phyloP scores from a whole-genome alignment of 331 rosid genomes.

The Quercus lobata region DNA sequence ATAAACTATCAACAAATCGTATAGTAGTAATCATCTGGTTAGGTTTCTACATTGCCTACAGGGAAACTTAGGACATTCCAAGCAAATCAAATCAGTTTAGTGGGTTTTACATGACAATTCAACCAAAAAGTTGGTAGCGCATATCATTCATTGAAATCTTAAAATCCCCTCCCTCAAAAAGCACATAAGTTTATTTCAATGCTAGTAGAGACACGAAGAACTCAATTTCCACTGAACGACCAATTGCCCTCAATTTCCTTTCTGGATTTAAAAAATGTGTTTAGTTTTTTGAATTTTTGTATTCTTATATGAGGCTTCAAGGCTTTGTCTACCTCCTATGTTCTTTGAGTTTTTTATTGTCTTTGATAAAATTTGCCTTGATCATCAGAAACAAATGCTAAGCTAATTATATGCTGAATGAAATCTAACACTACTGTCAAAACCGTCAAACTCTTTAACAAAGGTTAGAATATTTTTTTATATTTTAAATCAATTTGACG shows the following conservation, averaged over 20 bases:
- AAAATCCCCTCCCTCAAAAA: background rate
- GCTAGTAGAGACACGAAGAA: background rate
- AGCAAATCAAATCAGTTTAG: background rate
- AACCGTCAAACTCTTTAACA: background rate
- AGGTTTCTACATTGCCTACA: background rate
- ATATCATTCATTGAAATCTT: background rate
- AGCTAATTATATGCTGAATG: background rate
- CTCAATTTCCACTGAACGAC: background rate
- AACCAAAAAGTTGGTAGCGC: background rate
- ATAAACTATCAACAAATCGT: background rate
- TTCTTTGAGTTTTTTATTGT: background rate
- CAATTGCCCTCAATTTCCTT: background rate
- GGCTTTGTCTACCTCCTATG: background rate
- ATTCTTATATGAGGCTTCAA: background rate
- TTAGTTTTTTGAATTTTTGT: background rate
- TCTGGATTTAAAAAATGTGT: background rate
- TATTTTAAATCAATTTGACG: background rate
- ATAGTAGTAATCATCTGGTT: background rate
- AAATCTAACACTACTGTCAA: background rate
- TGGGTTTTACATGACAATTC: background rate
- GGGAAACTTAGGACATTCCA: background rate
- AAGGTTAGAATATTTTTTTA: background rate
- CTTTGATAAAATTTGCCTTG: background rate
- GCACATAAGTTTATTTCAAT: background rate
- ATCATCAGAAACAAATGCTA: background rate